Base-by-base conservation (phyloP, 495 filamentous ascomycete species). In the Patellaria atrata region DNA sequence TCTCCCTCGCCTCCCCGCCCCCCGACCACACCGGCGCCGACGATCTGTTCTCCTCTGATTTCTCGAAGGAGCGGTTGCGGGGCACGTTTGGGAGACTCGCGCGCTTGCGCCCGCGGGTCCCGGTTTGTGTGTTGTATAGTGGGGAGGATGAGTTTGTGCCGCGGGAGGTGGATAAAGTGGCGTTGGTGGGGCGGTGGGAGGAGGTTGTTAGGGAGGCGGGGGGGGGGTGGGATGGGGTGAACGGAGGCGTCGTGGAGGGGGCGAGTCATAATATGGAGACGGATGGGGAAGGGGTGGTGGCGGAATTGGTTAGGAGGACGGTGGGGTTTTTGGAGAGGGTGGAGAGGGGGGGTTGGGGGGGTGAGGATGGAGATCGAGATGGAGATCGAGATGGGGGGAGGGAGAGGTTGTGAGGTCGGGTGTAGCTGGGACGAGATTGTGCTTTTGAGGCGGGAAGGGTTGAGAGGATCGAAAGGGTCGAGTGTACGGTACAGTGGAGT, bases 31-130 rank as follows among this genome's bases (percentile, higher is more conserved):
- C 61, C 4, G 77, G 81, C 9, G 75, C 77, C 30, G 87, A 97
- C 56, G 89, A 96, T 54, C 78, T 79, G 43, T 97, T 94, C 59
- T 82, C 77, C 38, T 79, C 79, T 5, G 82, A 87, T 53, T 58
- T 92, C 28, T 51, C 54, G 0, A 75, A 81, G 30, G 55, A 68
- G 30, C 54, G 64, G 34, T 54, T 85, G 27, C 33, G 40, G 27
- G 46, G 57, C 27, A 80, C 67, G 17, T 94, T 89, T 67, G 82
- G 81, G 1, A 52, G 32, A 35, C 56, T 79, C 25, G 62, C 63
- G 17, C 41, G 64, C 33, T 45, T 62, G 22, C n/a, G n/a, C n/a
- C n/a, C n/a, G n/a, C n/a, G n/a, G n/a, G 70, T 64, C 19, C 64
- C 74, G 8, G 33, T 86, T 24, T 58, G 72, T 42, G 67, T 79